A percentile compares a stretch with the other conserved stretches of the same genome.
phyloP scores from a whole-genome alignment of 2,329 filamentous ascomycete species.

The Onygenales sp. region DNA sequence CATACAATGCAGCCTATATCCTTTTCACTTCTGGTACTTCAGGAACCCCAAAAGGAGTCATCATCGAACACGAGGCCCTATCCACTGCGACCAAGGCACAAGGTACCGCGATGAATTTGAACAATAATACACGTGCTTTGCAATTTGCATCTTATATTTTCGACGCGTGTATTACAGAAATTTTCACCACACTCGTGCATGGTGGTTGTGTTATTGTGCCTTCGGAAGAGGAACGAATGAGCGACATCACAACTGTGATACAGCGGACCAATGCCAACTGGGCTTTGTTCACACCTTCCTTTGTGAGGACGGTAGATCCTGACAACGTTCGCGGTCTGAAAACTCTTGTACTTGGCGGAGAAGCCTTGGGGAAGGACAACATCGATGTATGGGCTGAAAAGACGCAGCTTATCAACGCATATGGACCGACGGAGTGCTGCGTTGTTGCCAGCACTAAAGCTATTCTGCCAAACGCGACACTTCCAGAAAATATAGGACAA shows the following conservation, averaged over 20 bases:
- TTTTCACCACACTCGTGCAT: constrained; percentile 22
- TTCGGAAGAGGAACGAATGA: constrained; percentile 29
- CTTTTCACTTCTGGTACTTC: constrained; percentile 26
- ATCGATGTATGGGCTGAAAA: constrained; percentile 19
- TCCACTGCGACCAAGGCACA: constrained; percentile 27
- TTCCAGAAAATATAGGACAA: constrained; percentile 10
- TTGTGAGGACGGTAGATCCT: constrained; percentile 34
- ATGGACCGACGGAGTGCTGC: constrained; percentile 14
- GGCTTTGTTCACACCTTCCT: constrained; percentile 47
- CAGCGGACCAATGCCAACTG: constrained; percentile 21
- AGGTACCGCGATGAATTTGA: constrained; percentile 16
- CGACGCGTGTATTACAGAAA: constrained; percentile 34
- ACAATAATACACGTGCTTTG: constrained; percentile 19
- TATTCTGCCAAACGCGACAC: background rate
- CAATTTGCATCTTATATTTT: constrained; percentile 39
- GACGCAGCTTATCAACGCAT: constrained; percentile 26
- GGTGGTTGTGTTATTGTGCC: constrained; percentile 40
- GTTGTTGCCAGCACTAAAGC: background rate
- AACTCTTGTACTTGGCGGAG: constrained; percentile 26
- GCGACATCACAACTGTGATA: constrained; percentile 18
- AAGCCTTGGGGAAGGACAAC: constrained; percentile 19
- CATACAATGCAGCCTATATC: constrained; percentile 19
- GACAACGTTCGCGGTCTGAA: constrained; percentile 25
- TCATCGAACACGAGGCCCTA: constrained; percentile 28
- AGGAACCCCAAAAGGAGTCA: constrained; percentile 22